Evolutionary conservation across 495 filamentous ascomycete species (phyloP), one percentile per base, ranked within the genome.

Genomic region (Amorphotheca resinae): DNA sequence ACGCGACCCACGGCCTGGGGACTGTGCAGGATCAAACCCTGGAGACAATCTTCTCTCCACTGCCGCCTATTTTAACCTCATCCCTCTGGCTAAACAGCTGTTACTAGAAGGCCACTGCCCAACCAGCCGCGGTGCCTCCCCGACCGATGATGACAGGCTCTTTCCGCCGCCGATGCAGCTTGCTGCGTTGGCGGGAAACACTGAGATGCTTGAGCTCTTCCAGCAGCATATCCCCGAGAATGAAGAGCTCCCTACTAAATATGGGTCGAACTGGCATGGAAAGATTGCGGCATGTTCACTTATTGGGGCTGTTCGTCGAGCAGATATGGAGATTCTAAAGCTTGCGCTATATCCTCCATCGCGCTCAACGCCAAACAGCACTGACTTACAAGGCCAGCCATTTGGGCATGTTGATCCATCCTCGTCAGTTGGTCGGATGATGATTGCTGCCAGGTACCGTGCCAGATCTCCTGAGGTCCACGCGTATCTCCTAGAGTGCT

Each of bases 341-440:
- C 40, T 52, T n/a, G 41, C 41, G 1, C 20, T 48, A 18, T 52
- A 39, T 22, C 50, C 50, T 28, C 50, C 44, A n/a, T 48, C 44
- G 14, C 44, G 50, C 7, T 31, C 39, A 5, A 17, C 6, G 22
- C 30, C 45, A n/a, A 21, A 45, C n/a, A 48, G 36, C 12, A 33
- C 34, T 31, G 35, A 45, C 30, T 36, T 52, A 23, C 15, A 21
- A 25, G 45, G 45, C 21, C 23, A 48, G 37, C 12, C 33, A 17
- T 45, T 44, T 28, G 44, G 44, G n/a, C n/a, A n/a, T n/a, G n/a
- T n/a, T n/a, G n/a, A n/a, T n/a, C n/a, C n/a, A n/a, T n/a, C n/a
- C n/a, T n/a, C n/a, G n/a, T n/a, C n/a, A n/a, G n/a, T n/a, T n/a
- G 25, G 25, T 30, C 25, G 25, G 25, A 12, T 6, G 12, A 30